Base-by-base conservation (phyloP, 768 basidiomycete species). In the Glaciozyma martinii region DNA sequence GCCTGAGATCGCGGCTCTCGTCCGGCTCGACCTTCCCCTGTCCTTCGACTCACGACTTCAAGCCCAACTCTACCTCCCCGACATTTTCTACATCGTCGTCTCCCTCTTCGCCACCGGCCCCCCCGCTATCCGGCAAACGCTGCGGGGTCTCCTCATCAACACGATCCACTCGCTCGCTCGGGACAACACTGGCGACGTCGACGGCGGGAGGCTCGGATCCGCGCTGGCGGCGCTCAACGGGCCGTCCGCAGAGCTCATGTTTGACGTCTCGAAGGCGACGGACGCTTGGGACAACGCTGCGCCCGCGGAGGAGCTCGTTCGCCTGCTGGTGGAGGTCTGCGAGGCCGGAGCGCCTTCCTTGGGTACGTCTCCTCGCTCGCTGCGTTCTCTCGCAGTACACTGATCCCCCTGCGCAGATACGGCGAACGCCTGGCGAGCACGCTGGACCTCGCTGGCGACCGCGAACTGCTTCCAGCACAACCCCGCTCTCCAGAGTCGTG, bases 401-500 rank as follows among this genome's bases (percentile, higher is more conserved):
- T 54, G 9, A 25, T 12, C 8, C 0, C 16, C 3, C 8, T 30
- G 4, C 37, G 27, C 61, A 89, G 89, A 86, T 16, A 76, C 90
- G 5, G 77, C 88, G 37, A 95, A 95, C 73, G 83, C 88, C 5
- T 95, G 92, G 92, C 83, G 87, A 64, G 89, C 91, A 32, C 82
- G 92, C 43, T 94, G 91, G 90, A 91, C 91, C 87, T 85, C 89
- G 49, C 76, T 95, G 63, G 84, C 90, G 19, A 87, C 88, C 1
- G 84, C 89, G 1, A 88, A 88, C 0, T 90, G 91, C 27, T 94
- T 94, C 78, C 92, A 94, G 72, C 82, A 87, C 55, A 89, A 88
- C 5, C 86, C 89, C 0, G 85, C 87, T 3, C 83, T 91, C n/a
- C 92, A 94, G 74, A 84, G 87, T 32, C 85, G 89, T 15, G 88